Percentiles rank a stretch among this genome's conserved stretches.
Evolutionary conservation across 2,329 filamentous ascomycete species (phyloP).

Genomic region (Metarhizium brunneum): DNA sequence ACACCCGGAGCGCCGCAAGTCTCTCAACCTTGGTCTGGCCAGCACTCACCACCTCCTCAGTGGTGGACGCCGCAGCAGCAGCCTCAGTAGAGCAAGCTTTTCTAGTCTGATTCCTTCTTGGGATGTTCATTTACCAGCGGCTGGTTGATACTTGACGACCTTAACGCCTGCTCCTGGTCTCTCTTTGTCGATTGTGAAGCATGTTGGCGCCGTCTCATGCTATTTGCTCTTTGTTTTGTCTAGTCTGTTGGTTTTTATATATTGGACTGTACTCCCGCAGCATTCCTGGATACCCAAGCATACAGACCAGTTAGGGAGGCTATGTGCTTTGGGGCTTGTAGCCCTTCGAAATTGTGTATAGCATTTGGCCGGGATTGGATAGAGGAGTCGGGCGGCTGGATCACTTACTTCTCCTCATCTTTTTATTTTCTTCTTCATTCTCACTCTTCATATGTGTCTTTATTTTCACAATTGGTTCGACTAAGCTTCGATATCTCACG

Average conservation of each 20-base stretch:
- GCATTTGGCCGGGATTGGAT: slow-evolving; percentile 26
- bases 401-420: slow-evolving; percentile 9
- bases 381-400: slow-evolving; percentile 27
- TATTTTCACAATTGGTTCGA: background rate
- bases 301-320: slow-evolving; percentile 24
- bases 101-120: background rate
- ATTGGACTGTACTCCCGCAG: slow-evolving; percentile 15
- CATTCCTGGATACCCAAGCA: slow-evolving; percentile 26
- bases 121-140: background rate
- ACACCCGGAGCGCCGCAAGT: slow-evolving; percentile 40
- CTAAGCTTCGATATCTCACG: background rate
- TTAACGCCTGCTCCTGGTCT: background rate
- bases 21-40: slow-evolving; percentile 45
- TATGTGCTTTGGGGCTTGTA: slow-evolving; percentile 23
- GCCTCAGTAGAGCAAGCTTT: slow-evolving; percentile 18
- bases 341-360: slow-evolving; percentile 22
- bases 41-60: slow-evolving; percentile 52
- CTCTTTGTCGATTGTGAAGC: background rate
- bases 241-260: background rate
- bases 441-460: slow-evolving; percentile 7
- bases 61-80: slow-evolving; percentile 47
- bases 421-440: slow-evolving; percentile 4
- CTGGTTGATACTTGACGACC: background rate
- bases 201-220: background rate
- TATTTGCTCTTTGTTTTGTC: background rate